Base-by-base conservation (phyloP, 331 rosid genomes). In the Spiraea crenata region DNA sequence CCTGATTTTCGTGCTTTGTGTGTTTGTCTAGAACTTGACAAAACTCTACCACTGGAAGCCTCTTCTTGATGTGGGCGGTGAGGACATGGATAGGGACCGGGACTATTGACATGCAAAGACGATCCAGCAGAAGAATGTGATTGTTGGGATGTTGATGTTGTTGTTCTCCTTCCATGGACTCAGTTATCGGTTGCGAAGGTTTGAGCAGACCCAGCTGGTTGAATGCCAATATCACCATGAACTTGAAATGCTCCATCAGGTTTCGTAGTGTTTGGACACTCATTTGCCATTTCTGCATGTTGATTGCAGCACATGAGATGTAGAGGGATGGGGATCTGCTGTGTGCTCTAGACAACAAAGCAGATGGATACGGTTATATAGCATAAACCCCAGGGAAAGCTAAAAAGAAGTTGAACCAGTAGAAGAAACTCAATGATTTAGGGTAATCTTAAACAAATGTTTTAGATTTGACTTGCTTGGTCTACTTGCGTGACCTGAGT, bases 41-140 rank as follows among this genome's bases (percentile, higher is more conserved):
- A 7, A 25, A 69, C 45, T 64, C 69, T 0, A 49, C 42, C 1
- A 78, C 71, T 1, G 81, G 73, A n/a, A 78, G 69, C 56, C 42
- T 72, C 57, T 56, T 65, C 78, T 74, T 78, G 68, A 78, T 78
- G 61, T 31, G 17, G 5, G 65, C 77, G 9, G 60, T 76, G 1
- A 78, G 50, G 44, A 9, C 52, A n/a, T 63, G 61, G 11, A 65
- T 56, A 7, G 84, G 81, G 57, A 82, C 62, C 1, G 70, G 69
- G 56, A 70, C 58, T 9, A 74, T 73, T 1, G 57, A 71, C 0
- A 73, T 74, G 25, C 52, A 65, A 48, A 31, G 42, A 11, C 59
- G 72, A 12, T 77, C 63, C 13, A 79, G 48, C 17, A 74, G 10
- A 34, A 82, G 69, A 31, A 74, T 63, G 52, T 25, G 65, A 5